Base-by-base conservation (phyloP, 352 stramenopile genomes). In the Bremia lactucae region DNA sequence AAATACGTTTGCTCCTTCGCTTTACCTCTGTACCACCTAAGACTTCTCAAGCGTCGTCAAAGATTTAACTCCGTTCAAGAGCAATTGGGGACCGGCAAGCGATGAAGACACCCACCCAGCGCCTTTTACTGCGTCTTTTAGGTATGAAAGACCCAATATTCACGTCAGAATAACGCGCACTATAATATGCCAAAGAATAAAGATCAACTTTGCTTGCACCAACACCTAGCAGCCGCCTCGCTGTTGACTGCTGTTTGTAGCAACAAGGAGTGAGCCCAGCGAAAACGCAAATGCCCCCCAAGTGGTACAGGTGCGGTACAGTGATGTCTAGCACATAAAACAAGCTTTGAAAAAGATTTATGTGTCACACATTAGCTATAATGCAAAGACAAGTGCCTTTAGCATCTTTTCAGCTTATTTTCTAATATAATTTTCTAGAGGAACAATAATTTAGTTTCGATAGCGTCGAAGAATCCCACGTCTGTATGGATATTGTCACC, bases 401-500 rank as follows among this genome's bases (percentile, higher is more conserved):
- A 28, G 24, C 6, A 28, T 10, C 24, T 28, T 10, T 28, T 28
- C 31, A 37, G 31, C 6, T 21, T 37, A 22, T 37, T 6, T 20
- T 20, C 13, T 37, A 13, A 37, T 21, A n/a, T 33, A 4, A 10
- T 33, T 33, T 33, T 33, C 28, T 28, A 10, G 24, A 28, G 24
- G 24, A 10, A 28, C 24, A 28, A 28, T 28, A 10, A n/a, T n/a
- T n/a, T n/a, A n/a, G n/a, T n/a, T n/a, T n/a, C n/a, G n/a, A n/a
- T n/a, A n/a, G n/a, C n/a, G n/a, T n/a, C n/a, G n/a, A n/a, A n/a
- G n/a, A n/a, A n/a, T n/a, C n/a, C n/a, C n/a, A n/a, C n/a, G n/a
- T n/a, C n/a, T n/a, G n/a, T n/a, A 91, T 87, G 75, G 78, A 91
- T 51, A 87, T 91, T 42, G 77, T 92, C 20, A 90, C 80, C 35